Base-by-base conservation (phyloP, 352 stramenopile genomes). In the Peronospora belbahrii region DNA sequence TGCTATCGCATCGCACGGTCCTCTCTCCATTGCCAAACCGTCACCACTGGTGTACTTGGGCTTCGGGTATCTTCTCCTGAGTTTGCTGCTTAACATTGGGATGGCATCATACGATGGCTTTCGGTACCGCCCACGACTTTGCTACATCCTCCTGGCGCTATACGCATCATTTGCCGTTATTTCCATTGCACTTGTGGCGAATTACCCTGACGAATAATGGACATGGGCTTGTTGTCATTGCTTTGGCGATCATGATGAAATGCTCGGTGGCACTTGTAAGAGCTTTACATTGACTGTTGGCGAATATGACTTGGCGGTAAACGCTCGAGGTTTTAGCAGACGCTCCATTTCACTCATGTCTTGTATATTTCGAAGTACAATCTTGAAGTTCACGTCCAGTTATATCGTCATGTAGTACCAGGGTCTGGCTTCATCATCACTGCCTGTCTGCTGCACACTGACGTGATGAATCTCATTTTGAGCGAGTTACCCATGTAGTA, bases 111-210 rank as follows among this genome's bases (percentile, higher is more conserved):
- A 37, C n/a, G 66, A 86, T 48, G 54, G 64, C 1, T 91, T 88
- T 42, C 60, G 48, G 47, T 91, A 88, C 27, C 67, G 67, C 8
- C 55, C 57, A 2, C 51, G 63, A 7, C 60, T 88, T 19, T 88
- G 79, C 52, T 85, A 86, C 44, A 53, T 60, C 6, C 52, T 88
- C 2, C 27, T 84, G 17, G 14, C 51, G 22, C 50, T 91, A 19
- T 91, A 91, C 46, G 46, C 54, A 9, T 75, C 65, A 9, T 90
- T 90, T 42, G 71, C 69, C 2, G 52, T 79, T 14, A 67, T 83
- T n/a, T 85, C 76, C 19, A 78, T 88, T 32, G 48, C 64, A 4
- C 53, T 85, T 28, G 75, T 75, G 46, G 17, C 62, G 37, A 50
- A 58, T 40, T 57, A 65, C 22, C 44, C 37, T 7, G 45, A 67